Evolutionary conservation across 192 early-diverging fungal species (phyloP).

Genomic region (Backusella mclennaniae): DNA sequence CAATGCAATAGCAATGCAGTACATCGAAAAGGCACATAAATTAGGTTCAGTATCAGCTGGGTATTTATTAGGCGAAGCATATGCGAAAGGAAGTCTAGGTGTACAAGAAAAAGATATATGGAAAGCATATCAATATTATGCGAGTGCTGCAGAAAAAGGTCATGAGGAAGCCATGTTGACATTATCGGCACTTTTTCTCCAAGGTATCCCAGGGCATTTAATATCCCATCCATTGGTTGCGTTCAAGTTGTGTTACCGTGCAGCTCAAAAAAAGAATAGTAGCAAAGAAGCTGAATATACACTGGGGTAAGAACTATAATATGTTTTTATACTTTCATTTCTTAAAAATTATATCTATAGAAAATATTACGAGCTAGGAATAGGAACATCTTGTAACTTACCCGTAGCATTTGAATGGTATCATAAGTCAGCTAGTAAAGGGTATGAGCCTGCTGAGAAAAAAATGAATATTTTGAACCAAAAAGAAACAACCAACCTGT

Average conservation of each 20-base stretch:
- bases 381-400: background rate
- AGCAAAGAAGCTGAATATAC: background rate
- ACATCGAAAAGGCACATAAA: background rate
- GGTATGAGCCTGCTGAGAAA: background rate
- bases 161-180: background rate
- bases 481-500: background rate
- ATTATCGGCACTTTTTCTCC: background rate
- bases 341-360: background rate
- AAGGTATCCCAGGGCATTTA: background rate
- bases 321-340: background rate
- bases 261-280: background rate
- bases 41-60: background rate
- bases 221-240: background rate
- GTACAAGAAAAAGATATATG: background rate
- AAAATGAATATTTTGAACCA: background rate
- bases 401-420: background rate
- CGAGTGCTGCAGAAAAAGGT: background rate
- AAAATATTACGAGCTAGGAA: background rate
- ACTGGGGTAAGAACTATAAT: background rate
- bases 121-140: slow-evolving; percentile 5
- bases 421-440: background rate
- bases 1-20: background rate
- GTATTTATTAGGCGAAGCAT: background rate
- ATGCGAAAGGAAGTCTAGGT: background rate
- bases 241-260: background rate